Conservation (phyloP, 2,329 filamentous ascomycete genomes). For the Colletotrichum shisoi region DNA sequence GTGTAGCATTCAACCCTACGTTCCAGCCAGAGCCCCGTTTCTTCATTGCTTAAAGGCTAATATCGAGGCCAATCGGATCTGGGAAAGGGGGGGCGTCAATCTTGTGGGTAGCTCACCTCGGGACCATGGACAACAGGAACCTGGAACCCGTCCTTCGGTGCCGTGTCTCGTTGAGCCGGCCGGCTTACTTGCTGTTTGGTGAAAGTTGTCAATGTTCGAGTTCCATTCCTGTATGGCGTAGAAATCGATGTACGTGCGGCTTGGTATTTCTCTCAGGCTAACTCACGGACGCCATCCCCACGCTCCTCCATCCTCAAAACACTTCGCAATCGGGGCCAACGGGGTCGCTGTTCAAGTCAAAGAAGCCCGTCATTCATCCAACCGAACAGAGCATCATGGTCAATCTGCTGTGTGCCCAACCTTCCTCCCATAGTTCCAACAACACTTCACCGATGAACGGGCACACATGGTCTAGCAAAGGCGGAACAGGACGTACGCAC, state of each 20-base stretch:
- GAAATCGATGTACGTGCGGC: slow-evolving; percentile 24
- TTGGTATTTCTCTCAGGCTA: slow-evolving; percentile 37
- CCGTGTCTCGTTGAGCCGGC: slow-evolving; percentile 23
- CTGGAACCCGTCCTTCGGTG: slow-evolving; percentile 32
- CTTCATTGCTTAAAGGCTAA: slow-evolving; percentile 14
- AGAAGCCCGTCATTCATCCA: slow-evolving; percentile 6
- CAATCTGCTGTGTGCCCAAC: slow-evolving; percentile 13
- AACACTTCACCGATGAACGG: slow-evolving; percentile 9
- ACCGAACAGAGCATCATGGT: neutral
- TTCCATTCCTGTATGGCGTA: slow-evolving; percentile 15
- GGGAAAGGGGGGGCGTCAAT: slow-evolving; percentile 16
- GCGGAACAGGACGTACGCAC: neutral
- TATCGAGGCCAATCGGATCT: slow-evolving; percentile 23
- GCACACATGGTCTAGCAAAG: slow-evolving; percentile 3
- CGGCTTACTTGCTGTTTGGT: slow-evolving; percentile 19
- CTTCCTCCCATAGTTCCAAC: neutral
- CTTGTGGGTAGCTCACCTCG: slow-evolving; percentile 29
- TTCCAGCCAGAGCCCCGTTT: neutral
- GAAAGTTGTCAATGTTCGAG: slow-evolving; percentile 24
- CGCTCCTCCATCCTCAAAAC: neutral
- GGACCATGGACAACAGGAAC: slow-evolving; percentile 17
- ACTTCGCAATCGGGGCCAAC: slow-evolving; percentile 1
- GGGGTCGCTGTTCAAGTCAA: slow-evolving; percentile 30
- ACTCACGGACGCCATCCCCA: slow-evolving; percentile 34
- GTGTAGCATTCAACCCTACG: neutral